phyloP scores from a whole-genome alignment of 2,329 filamentous ascomycete genomes.

The Microcyclosporella mali region DNA sequence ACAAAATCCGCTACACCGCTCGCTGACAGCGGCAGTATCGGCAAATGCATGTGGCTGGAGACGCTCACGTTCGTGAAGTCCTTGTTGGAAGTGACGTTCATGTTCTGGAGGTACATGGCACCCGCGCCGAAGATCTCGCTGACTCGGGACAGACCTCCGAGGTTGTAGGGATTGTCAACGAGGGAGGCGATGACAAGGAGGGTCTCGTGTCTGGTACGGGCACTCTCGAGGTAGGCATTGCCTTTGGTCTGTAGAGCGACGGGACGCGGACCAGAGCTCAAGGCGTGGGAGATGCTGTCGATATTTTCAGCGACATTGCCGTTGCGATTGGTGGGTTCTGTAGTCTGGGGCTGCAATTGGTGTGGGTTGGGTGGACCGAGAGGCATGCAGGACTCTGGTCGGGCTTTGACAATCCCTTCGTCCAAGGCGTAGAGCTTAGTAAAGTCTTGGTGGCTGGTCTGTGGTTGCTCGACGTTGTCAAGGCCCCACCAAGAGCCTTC shows the following conservation, averaged over 20 bases:
- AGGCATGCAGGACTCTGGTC: slow-evolving; percentile 28
- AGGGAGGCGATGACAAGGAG: slow-evolving; percentile 47
- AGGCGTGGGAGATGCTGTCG: slow-evolving; percentile 13
- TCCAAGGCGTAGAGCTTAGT: slow-evolving; percentile 30
- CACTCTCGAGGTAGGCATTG: slow-evolving; percentile 37
- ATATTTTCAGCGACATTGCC: slow-evolving; percentile 15
- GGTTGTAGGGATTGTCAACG: slow-evolving; percentile 46
- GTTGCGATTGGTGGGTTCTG: neutral
- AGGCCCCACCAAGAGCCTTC: slow-evolving; percentile 41
- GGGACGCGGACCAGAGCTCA: slow-evolving; percentile 9
- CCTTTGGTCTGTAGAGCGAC: slow-evolving; percentile 48
- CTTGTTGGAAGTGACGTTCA: slow-evolving; percentile 37
- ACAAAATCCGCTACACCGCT: slow-evolving; percentile 33
- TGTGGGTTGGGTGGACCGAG: slow-evolving; percentile 24
- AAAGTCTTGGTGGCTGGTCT: slow-evolving; percentile 38
- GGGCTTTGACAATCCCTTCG: neutral
- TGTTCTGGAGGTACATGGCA: slow-evolving; percentile 39
- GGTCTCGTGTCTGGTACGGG: slow-evolving; percentile 23
- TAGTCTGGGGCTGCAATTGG: neutral
- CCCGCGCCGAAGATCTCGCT: slow-evolving; percentile 47
- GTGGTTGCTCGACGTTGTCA: slow-evolving; percentile 36
- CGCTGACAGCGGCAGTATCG: slow-evolving; percentile 34
- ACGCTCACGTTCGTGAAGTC: slow-evolving; percentile 48
- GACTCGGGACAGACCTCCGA: slow-evolving; percentile 46
- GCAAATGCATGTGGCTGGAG: slow-evolving; percentile 44